phyloP scores from a whole-genome alignment of 2,329 filamentous ascomycete genomes.

The Dryadomyces quercivorus region DNA sequence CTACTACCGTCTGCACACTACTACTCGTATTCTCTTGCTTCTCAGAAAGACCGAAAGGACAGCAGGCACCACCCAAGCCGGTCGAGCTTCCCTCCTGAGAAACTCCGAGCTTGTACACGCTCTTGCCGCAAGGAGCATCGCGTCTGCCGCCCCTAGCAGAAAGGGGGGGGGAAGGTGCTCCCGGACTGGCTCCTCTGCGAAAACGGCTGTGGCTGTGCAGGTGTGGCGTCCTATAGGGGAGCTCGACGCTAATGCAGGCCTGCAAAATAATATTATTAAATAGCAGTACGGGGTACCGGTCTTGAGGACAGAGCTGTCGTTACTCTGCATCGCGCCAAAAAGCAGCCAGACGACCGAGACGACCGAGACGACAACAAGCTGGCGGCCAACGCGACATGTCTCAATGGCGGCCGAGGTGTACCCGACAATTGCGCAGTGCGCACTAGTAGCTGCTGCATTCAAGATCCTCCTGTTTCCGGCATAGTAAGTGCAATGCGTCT shows the following conservation, averaged over 20 bases:
- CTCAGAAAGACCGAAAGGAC: background rate
- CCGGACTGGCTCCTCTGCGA: too few relatives aligned
- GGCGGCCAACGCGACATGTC: conserved; percentile 5
- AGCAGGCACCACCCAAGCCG: background rate
- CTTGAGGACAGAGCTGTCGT: background rate
- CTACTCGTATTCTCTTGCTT: too few relatives aligned
- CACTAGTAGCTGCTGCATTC: conserved; percentile 72
- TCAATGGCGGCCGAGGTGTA: conserved; percentile 61
- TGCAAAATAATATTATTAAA: background rate
- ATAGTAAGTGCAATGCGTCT: conserved; percentile 54
- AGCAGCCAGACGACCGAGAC: background rate
- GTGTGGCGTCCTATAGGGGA: background rate
- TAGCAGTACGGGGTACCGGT: too few relatives aligned
- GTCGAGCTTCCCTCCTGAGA: background rate
- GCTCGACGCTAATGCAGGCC: background rate
- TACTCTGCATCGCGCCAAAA: background rate
- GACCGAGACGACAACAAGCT: background rate
- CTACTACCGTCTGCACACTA: too few relatives aligned
- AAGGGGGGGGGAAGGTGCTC: too few relatives aligned
- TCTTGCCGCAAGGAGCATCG: background rate
- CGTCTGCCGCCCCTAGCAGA: background rate
- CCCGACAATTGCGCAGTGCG: conserved; percentile 81
- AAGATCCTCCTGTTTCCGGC: conserved; percentile 89
- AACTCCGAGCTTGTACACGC: background rate
- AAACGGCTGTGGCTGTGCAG: background rate